Conservation (phyloP, 1,284 basidiomycete genomes). For the Melanopsichium pennsylvanicum region DNA sequence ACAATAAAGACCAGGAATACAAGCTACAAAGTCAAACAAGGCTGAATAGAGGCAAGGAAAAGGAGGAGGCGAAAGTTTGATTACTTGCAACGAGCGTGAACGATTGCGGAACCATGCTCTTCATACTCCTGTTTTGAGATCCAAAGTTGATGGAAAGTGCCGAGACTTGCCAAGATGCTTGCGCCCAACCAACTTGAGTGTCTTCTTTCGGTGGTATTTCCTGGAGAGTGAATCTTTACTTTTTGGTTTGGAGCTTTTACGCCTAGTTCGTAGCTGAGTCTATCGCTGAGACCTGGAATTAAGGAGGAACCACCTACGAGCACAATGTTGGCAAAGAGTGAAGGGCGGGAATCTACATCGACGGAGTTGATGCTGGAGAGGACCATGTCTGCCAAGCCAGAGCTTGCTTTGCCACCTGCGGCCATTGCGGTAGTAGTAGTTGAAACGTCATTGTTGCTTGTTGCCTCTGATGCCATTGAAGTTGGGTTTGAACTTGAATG, state of each 20-base stretch:
- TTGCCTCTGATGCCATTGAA: too few relatives aligned
- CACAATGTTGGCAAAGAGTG: conserved; percentile 90
- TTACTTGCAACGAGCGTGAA: conserved; percentile 62
- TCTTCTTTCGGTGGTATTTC: conserved; percentile 61
- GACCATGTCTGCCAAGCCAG: conserved; percentile 70
- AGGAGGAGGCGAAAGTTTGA: too few relatives aligned
- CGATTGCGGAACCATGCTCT: conserved; percentile 62
- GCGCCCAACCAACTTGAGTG: conserved; percentile 64
- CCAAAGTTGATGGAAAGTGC: conserved; percentile 66
- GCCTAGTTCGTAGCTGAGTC: conserved; percentile 80
- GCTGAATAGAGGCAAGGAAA: too few relatives aligned
- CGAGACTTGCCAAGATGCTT: conserved; percentile 60
- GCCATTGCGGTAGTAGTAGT: not conserved
- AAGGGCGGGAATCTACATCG: conserved; percentile 89
- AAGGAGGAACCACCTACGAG: conserved; percentile 90
- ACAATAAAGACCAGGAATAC: too few relatives aligned
- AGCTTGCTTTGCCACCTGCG: conserved; percentile 18
- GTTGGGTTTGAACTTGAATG: conserved; percentile 21
- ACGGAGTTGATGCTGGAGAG: conserved; percentile 81
- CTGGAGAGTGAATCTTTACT: conserved; percentile 63
- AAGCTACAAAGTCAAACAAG: too few relatives aligned
- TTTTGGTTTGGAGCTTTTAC: conserved; percentile 76
- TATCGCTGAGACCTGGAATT: conserved; percentile 84
- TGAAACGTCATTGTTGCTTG: too few relatives aligned
- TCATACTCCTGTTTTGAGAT: conserved; percentile 65